phyloP scores from a whole-genome alignment of 768 basidiomycete genomes.

The Multifurca ochricompacta region DNA sequence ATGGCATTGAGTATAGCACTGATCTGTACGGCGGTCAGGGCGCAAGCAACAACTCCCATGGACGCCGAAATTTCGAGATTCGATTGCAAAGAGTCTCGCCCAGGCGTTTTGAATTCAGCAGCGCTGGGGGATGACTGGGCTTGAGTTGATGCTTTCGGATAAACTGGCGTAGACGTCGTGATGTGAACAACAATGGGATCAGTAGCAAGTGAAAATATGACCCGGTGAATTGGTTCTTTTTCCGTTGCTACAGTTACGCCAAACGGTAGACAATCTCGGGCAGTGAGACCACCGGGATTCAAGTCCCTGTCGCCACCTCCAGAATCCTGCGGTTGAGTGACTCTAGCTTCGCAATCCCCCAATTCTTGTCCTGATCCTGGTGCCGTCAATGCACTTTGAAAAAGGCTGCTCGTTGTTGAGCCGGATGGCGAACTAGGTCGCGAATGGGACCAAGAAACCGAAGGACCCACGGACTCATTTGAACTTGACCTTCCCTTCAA shows the following conservation, averaged over 20 bases:
- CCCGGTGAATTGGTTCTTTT: not conserved
- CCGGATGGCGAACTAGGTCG: slow-evolving; percentile 28
- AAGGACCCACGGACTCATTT: slow-evolving; percentile 76
- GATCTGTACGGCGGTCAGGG: slow-evolving; percentile 14
- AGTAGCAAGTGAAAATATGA: slow-evolving; percentile 13
- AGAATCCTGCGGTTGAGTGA: not conserved
- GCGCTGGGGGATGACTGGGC: not conserved
- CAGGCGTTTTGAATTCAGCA: not conserved
- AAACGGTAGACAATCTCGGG: not conserved
- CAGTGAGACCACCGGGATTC: not conserved
- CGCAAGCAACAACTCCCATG: slow-evolving; percentile 18
- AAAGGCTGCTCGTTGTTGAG: slow-evolving; percentile 61
- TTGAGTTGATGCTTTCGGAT: not conserved
- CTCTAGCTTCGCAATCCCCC: not conserved
- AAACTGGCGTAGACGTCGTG: slow-evolving; percentile 8
- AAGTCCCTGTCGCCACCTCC: not conserved
- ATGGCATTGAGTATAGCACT: slow-evolving; percentile 23
- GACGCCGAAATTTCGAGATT: slow-evolving; percentile 16
- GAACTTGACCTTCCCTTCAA: slow-evolving; percentile 28
- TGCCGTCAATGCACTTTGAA: slow-evolving; percentile 49
- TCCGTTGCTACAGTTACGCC: not conserved
- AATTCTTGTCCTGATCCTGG: not conserved
- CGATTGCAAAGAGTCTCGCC: slow-evolving; percentile 3
- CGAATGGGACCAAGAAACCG: slow-evolving; percentile 41
- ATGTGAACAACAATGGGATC: slow-evolving; percentile 17